Evolutionary conservation across 768 basidiomycete species (phyloP), one percentile per base, ranked within the genome.

Genomic region (Mycena metata): DNA sequence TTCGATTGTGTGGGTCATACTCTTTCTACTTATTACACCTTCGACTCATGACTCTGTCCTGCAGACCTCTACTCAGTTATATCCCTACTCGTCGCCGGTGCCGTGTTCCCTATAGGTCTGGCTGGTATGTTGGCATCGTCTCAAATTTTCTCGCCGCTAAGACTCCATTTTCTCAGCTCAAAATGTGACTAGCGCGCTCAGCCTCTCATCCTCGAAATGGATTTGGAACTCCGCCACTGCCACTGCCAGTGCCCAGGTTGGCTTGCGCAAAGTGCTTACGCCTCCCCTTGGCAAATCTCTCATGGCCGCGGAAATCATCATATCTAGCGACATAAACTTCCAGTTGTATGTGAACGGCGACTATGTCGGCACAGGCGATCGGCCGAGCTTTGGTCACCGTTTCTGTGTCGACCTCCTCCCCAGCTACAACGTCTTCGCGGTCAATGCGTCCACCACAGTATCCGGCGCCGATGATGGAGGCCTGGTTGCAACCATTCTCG

Each of bases 281-380:
- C 43, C 58, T 3, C 58, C 58, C 9, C 11, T 59, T 9, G 58
- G 45, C 4, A 59, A 59, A 33, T 58, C 57, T 43, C 57, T 21
- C 57, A 30, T 58, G 16, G 42, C 57, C 30, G 57, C 57, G 10
- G 58, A 59, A 33, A 59, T 59, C 13, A 35, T 59, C 26, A 59
- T 59, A 43, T 17, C 58, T 6, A 30, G 58, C 58, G 2, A 16
- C 21, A 43, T 11, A 9, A 16, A 10, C 10, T 2, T n/a, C 46
- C 17, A 47, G 35, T 30, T 59, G 30, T 59, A 45, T 47, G 58
- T 59, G 42, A 59, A 59, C 39, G 58, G 58, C 9, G 45, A 59
- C 43, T 59, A 59, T 30, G 26, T 59, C 45, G 58, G 58, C 19
- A 46, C 58, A 9, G 43, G n/a, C 1, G 35, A 17, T 8, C 57